phyloP scores from a whole-genome alignment of 2,329 filamentous ascomycete genomes.

The Aspergillus neotritici region DNA sequence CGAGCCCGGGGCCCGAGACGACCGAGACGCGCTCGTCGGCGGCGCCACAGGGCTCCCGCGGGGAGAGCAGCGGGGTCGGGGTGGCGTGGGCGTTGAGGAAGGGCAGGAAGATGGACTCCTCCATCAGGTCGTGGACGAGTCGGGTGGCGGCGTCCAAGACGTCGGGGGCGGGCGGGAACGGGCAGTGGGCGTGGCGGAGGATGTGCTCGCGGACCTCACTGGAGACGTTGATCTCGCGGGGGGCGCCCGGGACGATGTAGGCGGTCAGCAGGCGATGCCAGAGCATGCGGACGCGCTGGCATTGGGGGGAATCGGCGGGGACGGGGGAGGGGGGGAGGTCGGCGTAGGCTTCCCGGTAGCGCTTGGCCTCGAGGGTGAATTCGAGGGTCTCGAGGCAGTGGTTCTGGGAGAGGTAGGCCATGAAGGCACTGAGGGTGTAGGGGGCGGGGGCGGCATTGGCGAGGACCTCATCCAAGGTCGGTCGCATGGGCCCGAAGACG shows the following conservation, averaged over 20 bases:
- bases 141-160: constrained; percentile 74
- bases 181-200: constrained; percentile 55
- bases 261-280: constrained; percentile 86
- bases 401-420: constrained; percentile 93
- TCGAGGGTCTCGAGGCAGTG: constrained; percentile 95
- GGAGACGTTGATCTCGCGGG: constrained; percentile 85
- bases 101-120: constrained; percentile 87
- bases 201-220: constrained; percentile 77
- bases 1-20: constrained; percentile 24
- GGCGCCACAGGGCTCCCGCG: constrained; percentile 38
- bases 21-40: constrained; percentile 34
- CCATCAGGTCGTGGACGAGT: constrained; percentile 94
- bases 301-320: constrained; percentile 50
- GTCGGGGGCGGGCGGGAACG: constrained; percentile 64
- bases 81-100: constrained; percentile 68
- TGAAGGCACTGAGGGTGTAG: constrained; percentile 88
- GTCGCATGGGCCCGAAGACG: constrained; percentile 48
- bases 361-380: constrained; percentile 89
- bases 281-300: constrained; percentile 67
- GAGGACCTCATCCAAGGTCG: constrained; percentile 80
- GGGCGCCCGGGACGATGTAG: constrained; percentile 80
- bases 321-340: constrained; percentile 47
- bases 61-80: constrained; percentile 43
- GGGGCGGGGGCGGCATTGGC: constrained; percentile 79
- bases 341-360: constrained; percentile 67